Conservation (phyloP, 768 basidiomycete genomes). For the Boletus rubescentipes region DNA sequence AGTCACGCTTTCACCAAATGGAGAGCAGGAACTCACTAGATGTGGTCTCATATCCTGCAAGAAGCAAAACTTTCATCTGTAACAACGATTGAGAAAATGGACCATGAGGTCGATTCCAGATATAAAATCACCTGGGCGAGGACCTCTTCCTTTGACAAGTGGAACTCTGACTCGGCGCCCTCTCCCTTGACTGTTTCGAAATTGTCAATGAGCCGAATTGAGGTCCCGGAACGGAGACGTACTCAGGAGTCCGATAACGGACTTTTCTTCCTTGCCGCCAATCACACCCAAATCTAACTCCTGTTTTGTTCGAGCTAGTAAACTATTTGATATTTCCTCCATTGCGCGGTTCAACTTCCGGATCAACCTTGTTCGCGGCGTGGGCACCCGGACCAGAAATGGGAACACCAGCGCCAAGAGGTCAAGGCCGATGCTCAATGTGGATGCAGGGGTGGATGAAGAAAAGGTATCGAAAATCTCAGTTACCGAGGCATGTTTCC, state of each 20-base stretch:
- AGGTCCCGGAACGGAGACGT: conserved; percentile 1
- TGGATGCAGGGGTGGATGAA: conserved; percentile 17
- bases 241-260: conserved; percentile 29
- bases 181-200: conserved; percentile 37
- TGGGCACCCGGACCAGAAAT: conserved; percentile 37
- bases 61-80: conserved; percentile 21
- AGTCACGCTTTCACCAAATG: neutral
- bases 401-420: conserved; percentile 41
- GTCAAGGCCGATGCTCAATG: conserved; percentile 31
- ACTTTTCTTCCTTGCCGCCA: conserved; percentile 24
- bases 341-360: conserved; percentile 35
- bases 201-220: neutral
- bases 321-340: conserved; percentile 39
- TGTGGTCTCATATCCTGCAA: conserved; percentile 27
- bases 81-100: neutral
- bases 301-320: conserved; percentile 38
- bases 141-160: conserved; percentile 31
- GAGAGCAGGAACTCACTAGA: conserved; percentile 10
- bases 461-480: conserved; percentile 40
- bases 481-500: conserved; percentile 42
- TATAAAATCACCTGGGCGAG: conserved; percentile 19
- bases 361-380: conserved; percentile 30
- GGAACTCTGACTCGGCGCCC: conserved; percentile 22
- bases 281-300: conserved; percentile 29
- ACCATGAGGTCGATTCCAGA: too few relatives aligned